phyloP scores from a whole-genome alignment of 2,329 filamentous ascomycete species.

The Aspergillus ustus region DNA sequence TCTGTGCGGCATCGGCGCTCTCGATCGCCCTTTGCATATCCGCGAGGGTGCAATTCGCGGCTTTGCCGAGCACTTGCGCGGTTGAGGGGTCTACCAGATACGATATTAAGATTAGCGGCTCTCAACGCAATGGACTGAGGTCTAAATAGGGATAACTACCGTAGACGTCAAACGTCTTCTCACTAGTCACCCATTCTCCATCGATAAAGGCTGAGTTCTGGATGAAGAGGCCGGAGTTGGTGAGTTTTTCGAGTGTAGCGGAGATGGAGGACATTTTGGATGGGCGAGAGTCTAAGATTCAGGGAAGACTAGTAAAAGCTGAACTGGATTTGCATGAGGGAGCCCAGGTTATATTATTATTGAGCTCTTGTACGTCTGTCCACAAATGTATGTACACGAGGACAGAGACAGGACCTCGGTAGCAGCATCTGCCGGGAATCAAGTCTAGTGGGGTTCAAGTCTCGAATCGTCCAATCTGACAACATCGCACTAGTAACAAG shows the following conservation, averaged over 20 bases:
- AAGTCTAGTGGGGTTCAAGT: not conserved
- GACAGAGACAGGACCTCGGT: not conserved
- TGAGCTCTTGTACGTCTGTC: too few relatives aligned
- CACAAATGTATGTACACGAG: too few relatives aligned
- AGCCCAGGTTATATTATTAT: too few relatives aligned
- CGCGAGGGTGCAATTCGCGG: not conserved
- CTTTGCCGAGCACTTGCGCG: not conserved
- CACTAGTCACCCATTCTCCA: not conserved
- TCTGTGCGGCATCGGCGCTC: not conserved
- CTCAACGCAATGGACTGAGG: too few relatives aligned
- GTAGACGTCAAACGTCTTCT: not conserved
- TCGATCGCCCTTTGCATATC: not conserved
- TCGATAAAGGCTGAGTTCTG: not conserved
- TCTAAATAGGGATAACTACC: not conserved
- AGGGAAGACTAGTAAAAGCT: too few relatives aligned
- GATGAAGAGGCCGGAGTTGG: not conserved
- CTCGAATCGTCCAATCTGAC: too few relatives aligned
- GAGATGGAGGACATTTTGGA: not conserved
- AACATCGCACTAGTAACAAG: too few relatives aligned
- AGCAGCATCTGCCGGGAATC: not conserved
- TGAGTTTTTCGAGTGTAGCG: not conserved
- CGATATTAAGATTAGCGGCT: not conserved
- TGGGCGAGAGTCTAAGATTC: too few relatives aligned
- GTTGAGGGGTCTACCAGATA: not conserved
- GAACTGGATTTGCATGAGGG: too few relatives aligned